Conservation (phyloP, 495 filamentous ascomycete genomes). For the Hypomontagnella monticulosa region DNA sequence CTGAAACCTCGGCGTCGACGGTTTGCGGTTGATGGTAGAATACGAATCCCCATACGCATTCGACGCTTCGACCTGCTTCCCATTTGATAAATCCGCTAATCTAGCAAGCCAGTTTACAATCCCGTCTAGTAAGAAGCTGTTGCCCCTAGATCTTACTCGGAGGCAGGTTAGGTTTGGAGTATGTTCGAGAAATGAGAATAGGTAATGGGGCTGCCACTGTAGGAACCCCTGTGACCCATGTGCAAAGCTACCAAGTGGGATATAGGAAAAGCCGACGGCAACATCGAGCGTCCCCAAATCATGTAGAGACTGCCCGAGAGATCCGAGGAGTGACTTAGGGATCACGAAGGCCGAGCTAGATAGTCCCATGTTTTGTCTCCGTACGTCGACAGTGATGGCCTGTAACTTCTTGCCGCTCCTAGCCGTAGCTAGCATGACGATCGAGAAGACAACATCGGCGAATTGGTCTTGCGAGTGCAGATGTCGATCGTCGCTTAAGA, state of each 20-base stretch:
- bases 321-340: conserved; percentile 20
- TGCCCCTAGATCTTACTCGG: conserved; percentile 25
- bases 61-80: neutral
- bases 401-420: conserved; percentile 25
- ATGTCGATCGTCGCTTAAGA: conserved; percentile 9
- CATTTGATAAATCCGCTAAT: conserved; percentile 16
- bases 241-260: conserved; percentile 31
- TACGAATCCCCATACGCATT: neutral
- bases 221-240: conserved; percentile 29
- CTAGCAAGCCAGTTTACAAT: conserved; percentile 37
- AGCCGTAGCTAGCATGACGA: conserved; percentile 28
- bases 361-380: conserved; percentile 30
- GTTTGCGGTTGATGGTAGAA: neutral
- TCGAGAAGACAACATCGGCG: conserved; percentile 38
- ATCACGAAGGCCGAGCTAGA: conserved; percentile 40
- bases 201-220: conserved; percentile 37
- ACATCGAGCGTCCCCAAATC: conserved; percentile 32
- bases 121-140: conserved; percentile 28
- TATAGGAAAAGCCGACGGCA: conserved; percentile 36
- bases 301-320: conserved; percentile 17
- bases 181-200: conserved; percentile 36
- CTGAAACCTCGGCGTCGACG: conserved; percentile 13
- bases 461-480: conserved; percentile 36
- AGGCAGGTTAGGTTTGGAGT: conserved; percentile 39
- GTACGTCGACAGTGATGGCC: conserved; percentile 28